Base-by-base conservation (phyloP, 192 early-diverging fungal genomes). In the Pecoramyces ruminantium region DNA sequence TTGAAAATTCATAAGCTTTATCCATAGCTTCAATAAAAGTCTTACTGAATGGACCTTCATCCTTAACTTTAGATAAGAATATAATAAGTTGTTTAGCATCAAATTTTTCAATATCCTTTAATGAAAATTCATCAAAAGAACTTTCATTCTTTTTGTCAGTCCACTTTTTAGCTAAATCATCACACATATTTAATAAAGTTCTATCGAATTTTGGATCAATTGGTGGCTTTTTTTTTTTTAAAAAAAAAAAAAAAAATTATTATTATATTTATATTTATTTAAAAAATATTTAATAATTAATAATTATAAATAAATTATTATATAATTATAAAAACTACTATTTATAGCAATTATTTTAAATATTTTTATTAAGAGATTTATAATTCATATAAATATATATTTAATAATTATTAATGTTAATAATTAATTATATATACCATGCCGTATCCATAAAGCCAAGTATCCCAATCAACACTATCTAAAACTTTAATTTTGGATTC, bases 401-500 rank as follows among this genome's bases (percentile, higher is more conserved):
- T n/a, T 78, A 79, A 83, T 28, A 29, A 80, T 30, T 78, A 29
- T 84, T 82, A 30, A 86, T 17, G 13, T 11, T 84, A 12, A 67
- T 30, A 29, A 28, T 84, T 87, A 16, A 85, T 90, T 6, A 13
- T 30, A 4, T 8, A 18, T 30, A 39, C 92, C 96, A 97, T 96
- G 82, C 97, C 97, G 29, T 92, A 90, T 13, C 88, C 89, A 80
- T 92, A 84, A 80, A 98, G 88, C 97, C 97, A 99, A 77, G 87
- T 85, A 80, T 98, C 92, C 93, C 94, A 99, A 78, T 97, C 95
- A 28, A 99, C 93, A 77, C 85, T 84, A 81, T 96, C 89, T 58
- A 98, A 90, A 30, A 88, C 83, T 38, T 87, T 89, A 18, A 90
- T 87, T 87, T 94, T 96, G 28, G 88, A 87, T 29, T 91, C 85